phyloP scores from a whole-genome alignment of 1,284 basidiomycete species.

The Volvariella surrecta region DNA sequence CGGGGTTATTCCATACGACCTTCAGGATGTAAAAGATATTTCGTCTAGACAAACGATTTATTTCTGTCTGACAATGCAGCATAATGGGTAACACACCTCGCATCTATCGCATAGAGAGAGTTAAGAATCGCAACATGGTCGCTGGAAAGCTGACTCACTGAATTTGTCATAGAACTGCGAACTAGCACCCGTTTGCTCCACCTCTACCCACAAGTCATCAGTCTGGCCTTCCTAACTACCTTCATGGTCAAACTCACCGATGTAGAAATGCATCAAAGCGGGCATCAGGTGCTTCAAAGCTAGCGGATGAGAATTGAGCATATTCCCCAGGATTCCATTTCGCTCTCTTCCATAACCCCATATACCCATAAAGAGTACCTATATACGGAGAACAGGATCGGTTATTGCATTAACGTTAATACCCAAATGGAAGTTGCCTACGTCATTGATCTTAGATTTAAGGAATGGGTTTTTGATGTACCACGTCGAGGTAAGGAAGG shows the following conservation, averaged over 20 bases:
- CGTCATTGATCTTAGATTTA: conserved; percentile 96
- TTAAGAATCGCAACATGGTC: neutral
- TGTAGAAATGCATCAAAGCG: conserved; percentile 91
- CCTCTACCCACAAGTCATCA: conserved; percentile 50
- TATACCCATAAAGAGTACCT: conserved; percentile 83
- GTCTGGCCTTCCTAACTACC: conserved; percentile 1
- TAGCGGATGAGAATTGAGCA: conserved; percentile 79
- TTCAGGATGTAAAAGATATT: conserved; percentile 84
- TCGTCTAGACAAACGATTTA: conserved; percentile 38
- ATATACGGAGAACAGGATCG: no score
- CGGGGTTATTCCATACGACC: conserved; percentile 83
- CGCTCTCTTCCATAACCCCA: conserved; percentile 71
- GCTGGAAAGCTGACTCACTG: conserved; percentile 47
- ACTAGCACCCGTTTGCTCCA: conserved; percentile 94
- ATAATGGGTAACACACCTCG: conserved; percentile 31
- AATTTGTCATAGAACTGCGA: conserved; percentile 99
- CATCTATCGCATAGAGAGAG: conserved; percentile 33
- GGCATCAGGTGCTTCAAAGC: conserved; percentile 88
- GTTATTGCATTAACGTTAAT: no score
- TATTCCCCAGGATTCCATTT: conserved; percentile 74
- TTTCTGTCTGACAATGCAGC: conserved; percentile 1
- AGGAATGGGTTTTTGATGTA: conserved; percentile 99
- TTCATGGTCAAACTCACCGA: conserved; percentile 46
- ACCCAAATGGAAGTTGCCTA: conserved; percentile 22
- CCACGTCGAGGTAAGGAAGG: conserved; percentile 90